Percentiles rank a stretch among this genome's conserved stretches.
These are phyloP conservation scores for Tetrahymena elliotti DNA, from an alignment of 73 alveolate genomes.

Conservation along the genomic window DNA sequence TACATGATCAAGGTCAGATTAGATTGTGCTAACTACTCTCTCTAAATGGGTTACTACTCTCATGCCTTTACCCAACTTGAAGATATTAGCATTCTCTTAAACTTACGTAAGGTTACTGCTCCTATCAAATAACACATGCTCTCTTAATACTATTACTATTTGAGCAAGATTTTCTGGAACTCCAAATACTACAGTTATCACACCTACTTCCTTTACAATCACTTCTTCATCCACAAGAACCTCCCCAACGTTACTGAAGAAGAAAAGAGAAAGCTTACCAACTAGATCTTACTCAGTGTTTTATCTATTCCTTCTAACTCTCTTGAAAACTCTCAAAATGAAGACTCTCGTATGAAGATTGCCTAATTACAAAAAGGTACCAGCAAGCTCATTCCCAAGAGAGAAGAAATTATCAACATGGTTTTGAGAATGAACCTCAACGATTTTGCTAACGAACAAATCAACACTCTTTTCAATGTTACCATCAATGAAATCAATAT, in stretches of 20 bases:
- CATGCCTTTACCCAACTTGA: background rate
- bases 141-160: background rate
- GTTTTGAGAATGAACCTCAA: background rate
- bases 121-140: background rate
- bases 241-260: background rate
- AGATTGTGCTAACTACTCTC: background rate
- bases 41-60: background rate
- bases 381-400: background rate
- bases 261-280: background rate
- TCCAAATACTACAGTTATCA: background rate
- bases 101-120: background rate
- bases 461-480: background rate
- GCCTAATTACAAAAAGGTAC: background rate
- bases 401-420: background rate
- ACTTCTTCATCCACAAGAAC: background rate
- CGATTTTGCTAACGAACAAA: background rate
- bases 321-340: background rate
- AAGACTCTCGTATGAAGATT: background rate
- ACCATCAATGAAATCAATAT: background rate
- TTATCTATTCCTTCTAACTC: background rate
- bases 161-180: background rate
- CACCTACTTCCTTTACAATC: background rate
- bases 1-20: background rate
- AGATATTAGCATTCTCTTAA: background rate
- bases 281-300: background rate